Base-by-base conservation (phyloP, 768 basidiomycete species). In the Peribolospora kevripleyi region DNA sequence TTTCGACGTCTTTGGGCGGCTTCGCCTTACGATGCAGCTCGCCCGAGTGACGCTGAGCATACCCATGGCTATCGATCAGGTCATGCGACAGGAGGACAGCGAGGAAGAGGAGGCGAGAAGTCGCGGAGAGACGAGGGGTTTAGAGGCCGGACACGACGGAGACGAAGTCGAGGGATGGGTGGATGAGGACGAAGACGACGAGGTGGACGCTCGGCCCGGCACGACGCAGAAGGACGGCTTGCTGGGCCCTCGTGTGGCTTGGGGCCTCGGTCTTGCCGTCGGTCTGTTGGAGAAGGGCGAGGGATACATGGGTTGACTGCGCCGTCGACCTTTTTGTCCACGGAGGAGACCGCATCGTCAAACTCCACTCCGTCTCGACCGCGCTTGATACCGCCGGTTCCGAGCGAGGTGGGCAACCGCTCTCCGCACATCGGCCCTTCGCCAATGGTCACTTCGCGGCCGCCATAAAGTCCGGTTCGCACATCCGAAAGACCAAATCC, bases 21-120 rank as follows among this genome's bases (percentile, higher is more conserved):
- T 79, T 3, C 76, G 82, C 7, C 70, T 86, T 42, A 80, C 80
- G 6, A 76, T 86, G 46, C 79, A 81, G 60, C 73, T 88, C 47
- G 79, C 79, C 3, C 76, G 84, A 14, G 79, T 84, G 61, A 79
- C 81, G 4, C 73, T 86, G 54, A 75, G 72, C 50, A 73, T 85
- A 7, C 83, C 83, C 3, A 74, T 83, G 56, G 78, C 75, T 0
- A 71, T 86, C 13, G 84, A 87, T 63, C 71, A 69, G 47, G 82
- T 81, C 0, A 68, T 85, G 56, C 70, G 71, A 42, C 73, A 77
- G 48, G 64, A 65, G 37, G 36, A 37, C 13, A 42, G 36, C 9
- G 56, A 50, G 8, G 54, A 50, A 10, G 43, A 47, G 7, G 48
- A 48, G 25, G 25, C 25, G 25, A 36, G 39, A 50, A 4, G 51